Base-by-base conservation (phyloP, 495 filamentous ascomycete species). In the Tuber magnatum region DNA sequence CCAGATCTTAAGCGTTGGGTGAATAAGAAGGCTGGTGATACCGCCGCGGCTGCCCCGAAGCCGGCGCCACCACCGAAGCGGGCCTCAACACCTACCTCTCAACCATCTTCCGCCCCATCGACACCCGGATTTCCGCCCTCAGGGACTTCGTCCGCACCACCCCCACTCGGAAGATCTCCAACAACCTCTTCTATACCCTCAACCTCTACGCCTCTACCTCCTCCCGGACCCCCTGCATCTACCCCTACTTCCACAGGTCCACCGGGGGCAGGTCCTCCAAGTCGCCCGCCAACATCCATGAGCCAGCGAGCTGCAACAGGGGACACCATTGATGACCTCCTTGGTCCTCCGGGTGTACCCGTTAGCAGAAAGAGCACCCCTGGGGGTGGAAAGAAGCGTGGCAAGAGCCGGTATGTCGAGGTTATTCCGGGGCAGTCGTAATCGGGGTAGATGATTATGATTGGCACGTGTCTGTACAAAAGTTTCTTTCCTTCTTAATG, bases 1-100 rank as follows among this genome's bases (percentile, higher is more conserved):
- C 90, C 92, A 6, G 92, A 97, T 35, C 87, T 97, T 73, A 96
- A 96, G 87, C 93, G 94, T 82, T 99, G 96, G 96, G 88, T 99
- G 84, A 97, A 99, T 84, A 97, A 97, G 86, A 97, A 97, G 82
- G 91, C 89, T 24, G 85, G 90, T 77, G 83, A 86, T 81, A 81
- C 88, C 22, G 85, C 87, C 0, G 86, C 89, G 16, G 86, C 87
- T 32, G 87, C 89, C 71, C 86, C 88, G 8, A 86, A 84, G 76
- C 84, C 83, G 35, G 82, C 85, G 22, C 85, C 85, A 69, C 83
- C 84, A 28, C 75, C 78, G 46, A 79, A 80, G 74, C 74, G 72
- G 71, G 41, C 76, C 74, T 69, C 85, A 84, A 42, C 83, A 80
- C 73, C 80, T 80, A 38, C 81, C 84, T 77, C 73, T 65, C 74